Conservation (phyloP, 1,284 basidiomycete genomes). For the Phellopilus nigrolimitatus region DNA sequence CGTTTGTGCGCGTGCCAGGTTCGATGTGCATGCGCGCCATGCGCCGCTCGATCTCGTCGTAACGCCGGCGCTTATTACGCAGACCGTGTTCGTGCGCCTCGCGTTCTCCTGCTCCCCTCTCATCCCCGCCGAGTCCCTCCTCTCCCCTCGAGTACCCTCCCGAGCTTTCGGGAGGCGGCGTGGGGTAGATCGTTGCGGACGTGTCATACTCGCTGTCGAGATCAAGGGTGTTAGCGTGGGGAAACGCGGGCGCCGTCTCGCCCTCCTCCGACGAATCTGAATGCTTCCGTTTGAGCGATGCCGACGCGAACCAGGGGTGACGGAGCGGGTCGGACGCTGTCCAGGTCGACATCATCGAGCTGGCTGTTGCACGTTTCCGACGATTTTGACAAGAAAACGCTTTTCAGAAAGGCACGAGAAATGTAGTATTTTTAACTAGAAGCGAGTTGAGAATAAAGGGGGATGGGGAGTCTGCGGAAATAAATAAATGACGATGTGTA, state of each 20-base stretch:
- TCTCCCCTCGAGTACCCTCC: background rate
- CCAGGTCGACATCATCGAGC: constrained; percentile 16
- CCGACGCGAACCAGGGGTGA: constrained; percentile 17
- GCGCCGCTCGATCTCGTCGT: constrained; percentile 14
- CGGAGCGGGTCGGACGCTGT: constrained; percentile 13
- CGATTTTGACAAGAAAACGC: too few species aligned
- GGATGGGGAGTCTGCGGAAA: too few species aligned
- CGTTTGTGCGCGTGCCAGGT: too few species aligned
- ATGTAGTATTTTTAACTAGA: too few species aligned
- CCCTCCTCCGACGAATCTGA: constrained; percentile 18
- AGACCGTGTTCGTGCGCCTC: background rate
- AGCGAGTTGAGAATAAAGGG: too few species aligned
- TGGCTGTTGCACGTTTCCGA: too few species aligned
- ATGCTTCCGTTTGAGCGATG: constrained; percentile 19
- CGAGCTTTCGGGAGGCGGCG: constrained; percentile 1
- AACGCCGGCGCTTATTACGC: constrained; percentile 13
- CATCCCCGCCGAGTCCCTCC: background rate
- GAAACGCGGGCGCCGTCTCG: background rate
- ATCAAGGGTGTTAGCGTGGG: background rate
- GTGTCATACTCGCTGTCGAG: constrained; percentile 8
- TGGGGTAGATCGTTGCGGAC: constrained; percentile 6
- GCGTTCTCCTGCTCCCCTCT: background rate
- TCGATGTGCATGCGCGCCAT: constrained; percentile 19
- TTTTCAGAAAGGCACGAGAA: too few species aligned
- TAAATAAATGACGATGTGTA: too few species aligned